phyloP scores from a whole-genome alignment of 2,329 filamentous ascomycete species.

The Volutella citrinella region DNA sequence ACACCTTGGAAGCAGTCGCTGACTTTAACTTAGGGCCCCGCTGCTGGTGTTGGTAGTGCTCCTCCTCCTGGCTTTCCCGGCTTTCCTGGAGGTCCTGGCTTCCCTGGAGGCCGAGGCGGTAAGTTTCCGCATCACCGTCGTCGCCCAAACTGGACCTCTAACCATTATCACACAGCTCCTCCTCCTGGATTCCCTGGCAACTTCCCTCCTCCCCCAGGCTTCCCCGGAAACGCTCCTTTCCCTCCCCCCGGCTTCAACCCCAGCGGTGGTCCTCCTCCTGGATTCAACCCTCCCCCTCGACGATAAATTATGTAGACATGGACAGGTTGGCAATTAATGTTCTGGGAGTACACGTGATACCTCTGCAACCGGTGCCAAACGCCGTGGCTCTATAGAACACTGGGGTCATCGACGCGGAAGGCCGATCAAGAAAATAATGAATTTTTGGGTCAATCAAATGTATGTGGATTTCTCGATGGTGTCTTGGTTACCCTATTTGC shows the following conservation, averaged over 20 bases:
- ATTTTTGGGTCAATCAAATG: constrained; percentile 27
- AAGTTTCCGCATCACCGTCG: constrained; percentile 30
- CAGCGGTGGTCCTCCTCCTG: constrained; percentile 57
- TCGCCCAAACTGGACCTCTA: constrained; percentile 40
- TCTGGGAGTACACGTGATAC: constrained; percentile 23
- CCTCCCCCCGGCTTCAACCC: constrained; percentile 52
- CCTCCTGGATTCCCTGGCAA: constrained; percentile 44
- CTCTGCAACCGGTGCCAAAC: constrained; percentile 18
- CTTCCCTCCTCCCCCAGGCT: constrained; percentile 43
- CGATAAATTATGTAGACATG: constrained; percentile 40
- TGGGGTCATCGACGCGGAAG: constrained; percentile 12
- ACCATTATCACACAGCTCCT: constrained; percentile 44
- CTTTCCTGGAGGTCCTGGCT: constrained; percentile 48
- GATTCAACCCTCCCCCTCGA: constrained; percentile 72
- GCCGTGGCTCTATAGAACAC: constrained; percentile 19
- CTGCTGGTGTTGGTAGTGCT: constrained; percentile 74
- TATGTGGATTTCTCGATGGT: constrained; percentile 27
- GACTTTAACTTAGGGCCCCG: constrained; percentile 61
- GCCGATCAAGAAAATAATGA: constrained; percentile 19
- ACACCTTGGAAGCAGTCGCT: constrained; percentile 10
- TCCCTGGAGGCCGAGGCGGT: constrained; percentile 52
- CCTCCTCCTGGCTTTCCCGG: constrained; percentile 61
- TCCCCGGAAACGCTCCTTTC: constrained; percentile 41
- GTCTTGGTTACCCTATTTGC: constrained; percentile 16
- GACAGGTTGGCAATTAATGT: constrained; percentile 21